Conservation (phyloP, 2,329 filamentous ascomycete species). For the Penicillium nordicum region DNA sequence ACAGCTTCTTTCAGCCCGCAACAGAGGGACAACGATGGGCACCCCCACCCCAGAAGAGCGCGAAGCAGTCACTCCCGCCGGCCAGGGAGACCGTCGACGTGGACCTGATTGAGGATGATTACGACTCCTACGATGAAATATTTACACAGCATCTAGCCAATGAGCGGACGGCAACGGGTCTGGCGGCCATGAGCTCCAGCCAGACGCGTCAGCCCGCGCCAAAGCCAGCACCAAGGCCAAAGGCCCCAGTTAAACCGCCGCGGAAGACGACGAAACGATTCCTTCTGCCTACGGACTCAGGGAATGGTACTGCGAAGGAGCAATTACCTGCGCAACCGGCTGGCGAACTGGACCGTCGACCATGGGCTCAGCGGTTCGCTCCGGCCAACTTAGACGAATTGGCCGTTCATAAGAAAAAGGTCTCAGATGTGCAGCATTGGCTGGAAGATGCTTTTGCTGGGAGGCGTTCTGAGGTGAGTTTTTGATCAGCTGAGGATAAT, state of each 20-base stretch:
- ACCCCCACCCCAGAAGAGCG: slow-evolving; percentile 27
- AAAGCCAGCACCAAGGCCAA: slow-evolving; percentile 11
- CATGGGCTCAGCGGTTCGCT: slow-evolving; percentile 84
- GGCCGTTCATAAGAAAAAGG: slow-evolving; percentile 92
- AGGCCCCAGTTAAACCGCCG: slow-evolving; percentile 4
- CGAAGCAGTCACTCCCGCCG: slow-evolving; percentile 13
- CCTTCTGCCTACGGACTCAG: slow-evolving; percentile 16
- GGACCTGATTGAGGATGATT: slow-evolving; percentile 42
- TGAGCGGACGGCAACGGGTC: slow-evolving; percentile 12
- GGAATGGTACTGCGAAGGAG: background rate
- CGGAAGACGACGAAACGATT: slow-evolving; percentile 27
- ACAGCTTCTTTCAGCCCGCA: slow-evolving; percentile 42
- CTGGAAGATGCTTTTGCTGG: slow-evolving; percentile 70
- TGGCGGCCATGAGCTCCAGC: slow-evolving; percentile 1
- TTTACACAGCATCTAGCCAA: slow-evolving; percentile 33
- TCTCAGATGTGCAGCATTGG: slow-evolving; percentile 80
- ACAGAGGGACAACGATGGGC: slow-evolving; percentile 41
- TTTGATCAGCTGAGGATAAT: background rate
- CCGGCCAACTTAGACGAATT: slow-evolving; percentile 75
- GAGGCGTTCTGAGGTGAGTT: slow-evolving; percentile 39
- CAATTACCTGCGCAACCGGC: slow-evolving; percentile 10
- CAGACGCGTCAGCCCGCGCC: slow-evolving; percentile 12
- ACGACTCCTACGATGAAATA: slow-evolving; percentile 39
- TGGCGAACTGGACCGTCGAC: slow-evolving; percentile 54
- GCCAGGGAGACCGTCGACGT: slow-evolving; percentile 27